phyloP scores from a whole-genome alignment of 306 rosid species.

The Corylus avellana region DNA sequence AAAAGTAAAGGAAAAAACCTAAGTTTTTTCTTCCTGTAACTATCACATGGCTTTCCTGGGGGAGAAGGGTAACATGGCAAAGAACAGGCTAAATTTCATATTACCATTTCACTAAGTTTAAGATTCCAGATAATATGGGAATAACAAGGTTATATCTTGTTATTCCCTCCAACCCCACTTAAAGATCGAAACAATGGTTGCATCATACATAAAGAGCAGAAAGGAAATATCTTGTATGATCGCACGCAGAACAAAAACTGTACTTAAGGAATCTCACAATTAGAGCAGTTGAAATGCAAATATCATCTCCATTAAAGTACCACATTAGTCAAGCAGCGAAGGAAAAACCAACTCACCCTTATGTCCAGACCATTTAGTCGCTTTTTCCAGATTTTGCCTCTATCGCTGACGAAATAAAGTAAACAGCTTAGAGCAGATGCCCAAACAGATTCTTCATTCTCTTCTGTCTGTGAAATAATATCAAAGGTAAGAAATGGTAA shows the following conservation, averaged over 20 bases:
- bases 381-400: slow-evolving; percentile 85
- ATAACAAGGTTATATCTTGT: too few species aligned
- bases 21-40: background rate
- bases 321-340: slow-evolving; percentile 11
- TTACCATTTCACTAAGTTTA: too few species aligned
- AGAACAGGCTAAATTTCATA: background rate
- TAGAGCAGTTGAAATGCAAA: background rate
- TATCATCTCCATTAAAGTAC: slow-evolving; percentile 19
- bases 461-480: slow-evolving; percentile 65
- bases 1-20: background rate
- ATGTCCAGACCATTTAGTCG: slow-evolving; percentile 88
- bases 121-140: background rate
- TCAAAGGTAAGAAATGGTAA: slow-evolving; percentile 17
- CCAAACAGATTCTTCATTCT: slow-evolving; percentile 94
- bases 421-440: slow-evolving; percentile 98
- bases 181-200: background rate
- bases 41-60: background rate
- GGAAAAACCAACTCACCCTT: slow-evolving; percentile 67
- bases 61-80: background rate
- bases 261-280: background rate
- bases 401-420: slow-evolving; percentile 94
- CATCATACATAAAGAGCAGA: background rate
- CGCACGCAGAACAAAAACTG: background rate
- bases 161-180: background rate
- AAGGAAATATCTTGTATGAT: background rate